These are phyloP conservation scores for Diplotaxis tenuifolia DNA, from an alignment of 345 rosid species.

Conservation along the genomic window DNA sequence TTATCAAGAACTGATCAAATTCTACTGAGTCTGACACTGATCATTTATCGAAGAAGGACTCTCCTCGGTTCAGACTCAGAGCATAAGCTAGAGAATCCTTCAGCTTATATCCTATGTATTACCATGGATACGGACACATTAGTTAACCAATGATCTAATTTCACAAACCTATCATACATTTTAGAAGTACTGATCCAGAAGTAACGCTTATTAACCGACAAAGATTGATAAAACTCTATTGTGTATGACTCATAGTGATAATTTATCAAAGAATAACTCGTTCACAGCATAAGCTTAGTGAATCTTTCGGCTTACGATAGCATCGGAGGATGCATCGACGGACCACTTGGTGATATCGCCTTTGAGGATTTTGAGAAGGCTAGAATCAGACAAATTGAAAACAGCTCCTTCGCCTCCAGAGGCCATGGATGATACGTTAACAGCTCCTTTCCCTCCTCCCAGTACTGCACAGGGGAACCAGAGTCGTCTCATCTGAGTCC, in stretches of 20 bases:
- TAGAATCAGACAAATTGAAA: conserved; percentile 54
- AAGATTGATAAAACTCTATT: no score
- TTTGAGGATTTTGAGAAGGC: conserved; percentile 54
- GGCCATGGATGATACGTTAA: conserved; percentile 44
- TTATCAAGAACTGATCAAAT: background rate
- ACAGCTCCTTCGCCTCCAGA: conserved; percentile 23
- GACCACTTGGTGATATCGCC: conserved; percentile 91
- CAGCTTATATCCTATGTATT: background rate
- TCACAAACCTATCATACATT: no score
- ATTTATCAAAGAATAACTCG: no score
- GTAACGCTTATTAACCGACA: no score
- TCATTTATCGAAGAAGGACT: background rate
- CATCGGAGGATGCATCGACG: conserved; percentile 71
- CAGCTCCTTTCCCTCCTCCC: no score
- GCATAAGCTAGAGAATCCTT: background rate
- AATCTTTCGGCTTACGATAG: conserved; percentile 48
- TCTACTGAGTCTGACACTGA: background rate
- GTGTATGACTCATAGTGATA: no score
- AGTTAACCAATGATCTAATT: background rate
- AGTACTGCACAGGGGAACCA: conserved; percentile 14
- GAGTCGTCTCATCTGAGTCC: conserved; percentile 22
- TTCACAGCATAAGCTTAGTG: no score
- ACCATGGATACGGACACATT: background rate
- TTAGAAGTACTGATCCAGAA: no score
- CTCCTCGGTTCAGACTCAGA: background rate